phyloP scores from a whole-genome alignment of 2,329 filamentous ascomycete genomes.

The Epichloe bromicola region DNA sequence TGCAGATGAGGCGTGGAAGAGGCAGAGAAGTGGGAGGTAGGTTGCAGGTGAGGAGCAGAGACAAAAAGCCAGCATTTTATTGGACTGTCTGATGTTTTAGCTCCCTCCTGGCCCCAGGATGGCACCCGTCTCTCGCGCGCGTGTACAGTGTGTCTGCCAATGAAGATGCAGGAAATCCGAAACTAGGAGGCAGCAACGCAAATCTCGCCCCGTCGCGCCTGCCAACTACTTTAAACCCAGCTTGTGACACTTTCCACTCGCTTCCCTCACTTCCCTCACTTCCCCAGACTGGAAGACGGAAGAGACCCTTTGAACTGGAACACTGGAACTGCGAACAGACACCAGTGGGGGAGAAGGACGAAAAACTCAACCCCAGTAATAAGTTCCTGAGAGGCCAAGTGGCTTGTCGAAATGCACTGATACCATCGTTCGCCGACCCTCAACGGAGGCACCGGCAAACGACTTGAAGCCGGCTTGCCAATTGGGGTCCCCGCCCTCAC shows the following conservation, averaged over 20 bases:
- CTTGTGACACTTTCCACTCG: not conserved
- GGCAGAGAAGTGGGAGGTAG: conserved; percentile 2
- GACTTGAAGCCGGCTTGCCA: not conserved
- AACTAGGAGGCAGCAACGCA: conserved; percentile 1
- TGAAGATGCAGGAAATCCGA: conserved; percentile 4
- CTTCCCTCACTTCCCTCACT: conserved; percentile 1
- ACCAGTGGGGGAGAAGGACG: conserved; percentile 1
- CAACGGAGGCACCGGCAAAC: not conserved
- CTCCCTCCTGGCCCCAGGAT: not conserved
- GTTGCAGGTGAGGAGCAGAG: conserved; percentile 2
- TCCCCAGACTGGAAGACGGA: conserved; percentile 6
- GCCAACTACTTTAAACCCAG: not conserved
- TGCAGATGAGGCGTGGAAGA: not conserved
- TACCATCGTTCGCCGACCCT: not conserved
- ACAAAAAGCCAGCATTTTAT: not conserved
- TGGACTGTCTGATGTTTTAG: not conserved
- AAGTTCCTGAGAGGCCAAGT: conserved; percentile 1
- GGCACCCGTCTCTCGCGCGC: not conserved
- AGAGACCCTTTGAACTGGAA: not conserved
- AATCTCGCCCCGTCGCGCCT: conserved; percentile 2
- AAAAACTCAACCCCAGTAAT: conserved; percentile 1
- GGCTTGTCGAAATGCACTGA: conserved; percentile 1
- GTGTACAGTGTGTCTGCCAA: conserved; percentile 3
- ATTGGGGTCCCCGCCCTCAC: not conserved
- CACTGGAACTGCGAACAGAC: not conserved